Evolutionary conservation across 2,329 filamentous ascomycete species (phyloP).

Genomic region (Ophiostoma sp.): DNA sequence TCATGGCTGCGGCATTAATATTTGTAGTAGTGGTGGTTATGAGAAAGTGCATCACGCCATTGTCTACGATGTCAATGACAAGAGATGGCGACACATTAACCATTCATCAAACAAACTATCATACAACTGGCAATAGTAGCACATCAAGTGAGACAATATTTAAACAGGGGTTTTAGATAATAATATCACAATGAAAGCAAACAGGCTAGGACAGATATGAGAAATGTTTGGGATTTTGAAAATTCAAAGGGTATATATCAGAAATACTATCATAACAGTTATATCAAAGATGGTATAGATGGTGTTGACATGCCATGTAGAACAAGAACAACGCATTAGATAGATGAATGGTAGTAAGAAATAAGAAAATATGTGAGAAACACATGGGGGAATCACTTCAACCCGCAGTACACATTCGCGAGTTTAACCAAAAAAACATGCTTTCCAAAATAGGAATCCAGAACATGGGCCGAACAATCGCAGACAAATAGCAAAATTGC

Average conservation of each 20-base stretch:
- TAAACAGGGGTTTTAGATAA: no score
- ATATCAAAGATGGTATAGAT: no score
- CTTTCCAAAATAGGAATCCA: neutral
- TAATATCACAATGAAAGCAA: neutral
- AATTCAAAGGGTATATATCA: neutral
- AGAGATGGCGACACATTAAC: neutral
- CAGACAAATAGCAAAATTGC: conserved; percentile 5
- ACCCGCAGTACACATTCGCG: neutral
- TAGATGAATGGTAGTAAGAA: neutral
- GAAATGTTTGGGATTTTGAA: no score
- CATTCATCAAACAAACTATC: neutral
- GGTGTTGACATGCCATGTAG: neutral
- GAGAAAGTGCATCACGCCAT: neutral
- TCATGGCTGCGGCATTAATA: neutral
- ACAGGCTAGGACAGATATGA: no score
- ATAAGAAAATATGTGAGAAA: neutral
- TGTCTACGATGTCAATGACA: neutral
- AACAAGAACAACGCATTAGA: conserved; percentile 6
- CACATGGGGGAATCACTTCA: conserved; percentile 13
- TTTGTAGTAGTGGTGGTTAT: neutral
- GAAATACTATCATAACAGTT: no score
- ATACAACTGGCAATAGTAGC: no score
- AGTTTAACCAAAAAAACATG: conserved; percentile 6
- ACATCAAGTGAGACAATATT: no score
- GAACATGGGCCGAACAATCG: neutral